Evolutionary conservation across 306 rosid species (phyloP), one percentile per base, ranked within the genome.

Genomic region (Malus fusca): DNA sequence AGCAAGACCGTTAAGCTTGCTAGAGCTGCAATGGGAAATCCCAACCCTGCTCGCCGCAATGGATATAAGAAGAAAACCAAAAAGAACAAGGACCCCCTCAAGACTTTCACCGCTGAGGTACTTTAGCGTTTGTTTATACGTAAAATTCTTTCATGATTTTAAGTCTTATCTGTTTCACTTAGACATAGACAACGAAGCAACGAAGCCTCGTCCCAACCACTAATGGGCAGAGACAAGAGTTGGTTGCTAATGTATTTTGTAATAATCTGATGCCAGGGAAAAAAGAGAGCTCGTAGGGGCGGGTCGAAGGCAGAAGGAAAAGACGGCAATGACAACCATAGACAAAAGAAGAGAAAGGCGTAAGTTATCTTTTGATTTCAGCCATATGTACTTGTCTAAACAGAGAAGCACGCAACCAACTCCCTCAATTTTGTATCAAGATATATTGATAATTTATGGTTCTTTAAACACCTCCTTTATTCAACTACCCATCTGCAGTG

Each of bases 1-100:
- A 87, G 95, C 82, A 85, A 77, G 75, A 83, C 82, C 56, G 86
- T 93, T 66, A 90, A 82, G 87, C 97, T 93, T 66, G 78, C 97
- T 13, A 84, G 90, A 73, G 97, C 87, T 81, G 69, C 69, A 28
- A 66, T 83, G 72, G 82, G 82, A 72, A 69, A 72, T 35, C 52
- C 64, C 52, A 65, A 71, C 10, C 44, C 66, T 21, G 52, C 42
- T 48, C 68, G 59, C 66, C 33, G 51, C 21, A 43, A 46, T 15
- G 70, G 58, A 22, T 71, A 51, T 51, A 78, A 72, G 55, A 72
- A 25, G 48, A 72, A 35, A 35, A 63, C 66, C 77, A 72, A 71
- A 71, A 78, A 62, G 65, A 71, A 51, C 17, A 78, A 52, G 35
- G 77, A 78, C 51, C 82, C 82, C 66, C 77, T 78, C 72, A 78